Evolutionary conservation across 140 eudicot genomes (phyloP).

Genomic region (Bidens hawaiensis): DNA sequence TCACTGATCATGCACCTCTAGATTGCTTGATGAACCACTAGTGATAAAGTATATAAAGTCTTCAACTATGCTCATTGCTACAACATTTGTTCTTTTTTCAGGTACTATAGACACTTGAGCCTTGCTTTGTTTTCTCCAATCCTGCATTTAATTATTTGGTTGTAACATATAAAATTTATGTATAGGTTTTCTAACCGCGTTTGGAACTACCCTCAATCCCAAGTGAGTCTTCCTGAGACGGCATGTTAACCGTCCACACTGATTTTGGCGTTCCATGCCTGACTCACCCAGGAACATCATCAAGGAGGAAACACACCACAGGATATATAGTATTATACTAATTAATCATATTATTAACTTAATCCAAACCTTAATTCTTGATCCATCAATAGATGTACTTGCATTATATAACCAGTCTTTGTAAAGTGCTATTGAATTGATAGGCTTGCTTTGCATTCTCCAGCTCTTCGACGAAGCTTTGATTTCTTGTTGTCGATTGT

Average conservation of each 20-base stretch:
- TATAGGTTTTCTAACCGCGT: background rate
- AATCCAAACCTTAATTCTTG: constrained; percentile 51
- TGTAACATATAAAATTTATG: background rate
- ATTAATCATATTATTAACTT: background rate
- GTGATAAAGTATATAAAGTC: constrained; percentile 68
- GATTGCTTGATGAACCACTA: constrained; percentile 44
- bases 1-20: constrained; percentile 61
- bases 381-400: constrained; percentile 58
- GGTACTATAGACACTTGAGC: constrained; percentile 54
- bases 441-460: constrained; percentile 64
- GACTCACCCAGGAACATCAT: too few relatives aligned
- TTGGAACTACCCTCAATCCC: too few relatives aligned
- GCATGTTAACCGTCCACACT: too few relatives aligned
- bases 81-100: constrained; percentile 47
- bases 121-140: constrained; percentile 56
- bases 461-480: constrained; percentile 62
- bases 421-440: constrained; percentile 45
- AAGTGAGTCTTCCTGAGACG: too few relatives aligned
- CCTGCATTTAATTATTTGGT: constrained; percentile 40
- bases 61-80: constrained; percentile 75
- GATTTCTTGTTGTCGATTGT: constrained; percentile 69
- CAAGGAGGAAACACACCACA: too few relatives aligned
- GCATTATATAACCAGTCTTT: constrained; percentile 87
- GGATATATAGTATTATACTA: background rate
- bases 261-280: too few relatives aligned